Percentiles rank a stretch among this genome's conserved stretches.
These are phyloP conservation scores for Cyberlindnera nakhonratchasimensis DNA, from an alignment of 805 yeast genomes.

Conservation along the genomic window DNA sequence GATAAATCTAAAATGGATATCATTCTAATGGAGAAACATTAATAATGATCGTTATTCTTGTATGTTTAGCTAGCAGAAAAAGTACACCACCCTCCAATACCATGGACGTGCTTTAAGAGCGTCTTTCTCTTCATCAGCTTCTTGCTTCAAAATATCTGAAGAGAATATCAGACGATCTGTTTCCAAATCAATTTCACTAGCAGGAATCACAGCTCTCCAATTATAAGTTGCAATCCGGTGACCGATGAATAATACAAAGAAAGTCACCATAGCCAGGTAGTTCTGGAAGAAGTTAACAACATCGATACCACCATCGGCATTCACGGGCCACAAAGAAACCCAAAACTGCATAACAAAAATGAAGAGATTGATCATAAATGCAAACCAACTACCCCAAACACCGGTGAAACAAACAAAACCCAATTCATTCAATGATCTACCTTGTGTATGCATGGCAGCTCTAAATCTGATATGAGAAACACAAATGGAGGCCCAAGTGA, in stretches of 20 bases:
- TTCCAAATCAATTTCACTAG: conserved; percentile 51
- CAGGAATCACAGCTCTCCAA: conserved; percentile 34
- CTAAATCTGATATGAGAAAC: conserved; percentile 55
- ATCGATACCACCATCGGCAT: conserved; percentile 32
- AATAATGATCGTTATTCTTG: neutral
- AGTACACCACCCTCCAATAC: neutral
- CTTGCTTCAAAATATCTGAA: conserved; percentile 35
- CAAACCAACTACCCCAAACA: conserved; percentile 48
- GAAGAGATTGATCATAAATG: conserved; percentile 43
- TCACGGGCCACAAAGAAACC: conserved; percentile 60
- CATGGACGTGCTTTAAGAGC: conserved; percentile 14
- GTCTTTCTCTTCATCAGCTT: conserved; percentile 34
- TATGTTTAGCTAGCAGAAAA: conserved; percentile 1
- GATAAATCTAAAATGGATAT: neutral
- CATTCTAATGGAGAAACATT: no score
- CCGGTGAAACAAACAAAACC: conserved; percentile 53
- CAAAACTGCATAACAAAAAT: conserved; percentile 59
- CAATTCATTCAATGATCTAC: conserved; percentile 43
- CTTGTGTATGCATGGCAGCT: conserved; percentile 52
- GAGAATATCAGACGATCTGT: conserved; percentile 48
- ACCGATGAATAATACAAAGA: conserved; percentile 41
- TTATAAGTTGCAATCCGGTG: conserved; percentile 42
- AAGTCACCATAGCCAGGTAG: conserved; percentile 46
- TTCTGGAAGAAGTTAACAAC: conserved; percentile 46
- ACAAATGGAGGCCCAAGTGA: conserved; percentile 60